Base-by-base conservation (phyloP, 257 asterid genomes). In the Buddleja alternifolia region DNA sequence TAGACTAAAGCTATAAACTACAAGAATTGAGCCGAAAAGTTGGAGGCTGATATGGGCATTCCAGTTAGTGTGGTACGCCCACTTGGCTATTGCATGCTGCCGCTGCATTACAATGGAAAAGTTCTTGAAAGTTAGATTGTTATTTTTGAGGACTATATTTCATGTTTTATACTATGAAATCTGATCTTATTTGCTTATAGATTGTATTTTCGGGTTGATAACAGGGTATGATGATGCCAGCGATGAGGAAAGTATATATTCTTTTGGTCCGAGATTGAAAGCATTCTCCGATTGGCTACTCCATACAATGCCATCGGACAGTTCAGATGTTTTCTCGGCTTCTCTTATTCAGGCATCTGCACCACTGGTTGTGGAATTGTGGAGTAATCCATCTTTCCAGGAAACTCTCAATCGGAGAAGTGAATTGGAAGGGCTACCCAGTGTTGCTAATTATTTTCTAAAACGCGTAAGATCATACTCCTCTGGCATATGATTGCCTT, bases 281-380 rank as follows among this genome's bases (percentile, higher is more conserved):
- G 73, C 78, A 25, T 80, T 84, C 63, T 77, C 89, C 32, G 83
- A 78, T 64, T 84, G 90, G 94, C 87, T 86, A 74, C 83, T 81
- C 71, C 67, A 86, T 40, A 76, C 75, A 41, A 80, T 75, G 84
- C 83, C 76, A 65, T 72, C 83, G 25, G 87, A 82, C 32, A 75
- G 72, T 40, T 74, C 78, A 64, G 87, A 79, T 46, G 50, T 10
- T 32, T 65, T 29, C 5, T 29, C 82, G 36, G 79, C 80, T 52
- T 84, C 84, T 58, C 74, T 83, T 50, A 75, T 75, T 65, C 76
- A 84, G 73, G 83, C 79, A 40, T 78, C 75, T 75, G 83, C 84
- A 57, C 89, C 85, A 66, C 67, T 86, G 48, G 75, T 82, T 53
- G 80, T 67, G 70, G 86, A 81, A 65, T 53, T 87, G 74, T 81